phyloP scores from a whole-genome alignment of 768 basidiomycete species.

The Auricularia heimuer region DNA sequence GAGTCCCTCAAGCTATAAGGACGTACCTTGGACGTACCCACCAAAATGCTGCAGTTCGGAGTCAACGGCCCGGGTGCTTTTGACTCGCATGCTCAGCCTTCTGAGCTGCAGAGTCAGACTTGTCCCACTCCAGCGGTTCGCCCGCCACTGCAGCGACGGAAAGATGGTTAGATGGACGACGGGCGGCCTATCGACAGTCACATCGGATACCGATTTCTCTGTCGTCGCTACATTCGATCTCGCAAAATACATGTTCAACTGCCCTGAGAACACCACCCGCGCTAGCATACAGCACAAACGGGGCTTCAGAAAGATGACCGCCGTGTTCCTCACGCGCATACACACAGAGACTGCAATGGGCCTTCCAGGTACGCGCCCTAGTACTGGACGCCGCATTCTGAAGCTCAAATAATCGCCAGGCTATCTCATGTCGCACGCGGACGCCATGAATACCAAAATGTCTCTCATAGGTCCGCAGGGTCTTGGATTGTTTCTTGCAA shows the following conservation, averaged over 20 bases:
- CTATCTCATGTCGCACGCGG: conserved; percentile 71
- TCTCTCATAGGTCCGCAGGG: conserved; percentile 66
- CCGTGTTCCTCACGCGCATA: conserved; percentile 62
- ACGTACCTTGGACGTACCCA: too few species aligned
- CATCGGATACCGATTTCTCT: conserved; percentile 69
- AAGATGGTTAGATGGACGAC: conserved; percentile 10
- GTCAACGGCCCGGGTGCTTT: too few species aligned
- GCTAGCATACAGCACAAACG: conserved; percentile 58
- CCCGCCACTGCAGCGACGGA: neutral
- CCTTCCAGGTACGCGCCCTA: conserved; percentile 49
- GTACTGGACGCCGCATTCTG: neutral
- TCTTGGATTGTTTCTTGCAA: conserved; percentile 57
- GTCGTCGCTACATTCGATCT: conserved; percentile 66
- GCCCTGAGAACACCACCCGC: conserved; percentile 70
- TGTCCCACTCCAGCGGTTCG: neutral
- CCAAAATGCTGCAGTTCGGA: too few species aligned
- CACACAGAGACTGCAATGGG: conserved; percentile 57
- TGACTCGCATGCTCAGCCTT: too few species aligned
- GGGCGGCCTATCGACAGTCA: conserved; percentile 10
- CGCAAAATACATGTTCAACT: conserved; percentile 83
- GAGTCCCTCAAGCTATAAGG: too few species aligned
- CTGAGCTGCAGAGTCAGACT: too few species aligned
- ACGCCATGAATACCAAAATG: conserved; percentile 48
- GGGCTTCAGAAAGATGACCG: conserved; percentile 57
- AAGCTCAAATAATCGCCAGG: conserved; percentile 14